Percentiles rank a stretch among this genome's conserved stretches.
Evolutionary conservation across 2,329 filamentous ascomycete genomes (phyloP).

Genomic region (Aureobasidium sp.): DNA sequence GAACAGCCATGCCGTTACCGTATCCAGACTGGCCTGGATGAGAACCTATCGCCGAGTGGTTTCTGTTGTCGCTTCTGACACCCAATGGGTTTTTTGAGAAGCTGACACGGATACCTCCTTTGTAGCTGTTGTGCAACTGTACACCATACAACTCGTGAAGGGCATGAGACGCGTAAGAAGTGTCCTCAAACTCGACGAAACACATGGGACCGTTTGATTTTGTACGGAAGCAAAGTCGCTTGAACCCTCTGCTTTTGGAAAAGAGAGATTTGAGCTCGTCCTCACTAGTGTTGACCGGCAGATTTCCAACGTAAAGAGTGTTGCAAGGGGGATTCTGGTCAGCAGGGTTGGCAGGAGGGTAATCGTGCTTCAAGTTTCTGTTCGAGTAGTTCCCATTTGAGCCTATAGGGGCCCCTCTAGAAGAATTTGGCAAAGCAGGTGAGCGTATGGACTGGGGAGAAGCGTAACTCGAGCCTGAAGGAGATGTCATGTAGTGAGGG

Average conservation of each 20-base stretch:
- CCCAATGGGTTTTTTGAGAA: conserved; percentile 97
- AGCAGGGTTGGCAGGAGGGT: conserved; percentile 83
- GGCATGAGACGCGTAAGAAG: conserved; percentile 84
- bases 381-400: conserved; percentile 50
- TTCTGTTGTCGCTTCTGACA: conserved; percentile 58
- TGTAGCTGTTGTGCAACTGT: conserved; percentile 80
- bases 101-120: conserved; percentile 88
- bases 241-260: conserved; percentile 88
- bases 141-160: conserved; percentile 84
- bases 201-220: conserved; percentile 97
- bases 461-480: conserved; percentile 46
- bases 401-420: conserved; percentile 35
- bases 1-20: conserved; percentile 50
- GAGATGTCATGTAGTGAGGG: conserved; percentile 37
- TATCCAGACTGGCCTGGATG: conserved; percentile 49
- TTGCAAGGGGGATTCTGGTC: conserved; percentile 98
- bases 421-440: conserved; percentile 33
- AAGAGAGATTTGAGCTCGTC: conserved; percentile 94
- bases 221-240: conserved; percentile 85
- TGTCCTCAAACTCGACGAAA: conserved; percentile 95
- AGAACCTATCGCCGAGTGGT: background rate
- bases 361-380: conserved; percentile 53
- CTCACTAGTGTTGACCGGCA: conserved; percentile 86
- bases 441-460: conserved; percentile 45
- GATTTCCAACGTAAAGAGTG: conserved; percentile 93